phyloP scores from a whole-genome alignment of 2,329 filamentous ascomycete genomes.

The Ciborinia camelliae region DNA sequence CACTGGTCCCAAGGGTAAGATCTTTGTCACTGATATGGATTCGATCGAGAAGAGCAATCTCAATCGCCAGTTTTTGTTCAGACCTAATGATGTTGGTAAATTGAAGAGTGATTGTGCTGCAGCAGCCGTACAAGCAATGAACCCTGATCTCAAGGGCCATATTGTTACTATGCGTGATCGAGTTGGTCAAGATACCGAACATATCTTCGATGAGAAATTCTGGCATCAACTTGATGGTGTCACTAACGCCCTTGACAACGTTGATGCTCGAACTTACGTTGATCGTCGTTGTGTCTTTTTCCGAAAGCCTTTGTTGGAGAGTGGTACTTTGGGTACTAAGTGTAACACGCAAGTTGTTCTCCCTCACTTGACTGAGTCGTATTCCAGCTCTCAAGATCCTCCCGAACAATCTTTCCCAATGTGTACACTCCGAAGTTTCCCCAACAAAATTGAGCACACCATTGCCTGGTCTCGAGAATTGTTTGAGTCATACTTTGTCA shows the following conservation, averaged over 20 bases:
- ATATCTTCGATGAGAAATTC: constrained; percentile 91
- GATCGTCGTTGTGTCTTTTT: constrained; percentile 97
- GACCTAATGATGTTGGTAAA: constrained; percentile 86
- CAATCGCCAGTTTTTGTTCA: constrained; percentile 95
- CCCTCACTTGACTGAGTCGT: constrained; percentile 89
- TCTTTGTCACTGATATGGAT: constrained; percentile 95
- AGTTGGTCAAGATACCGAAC: constrained; percentile 86
- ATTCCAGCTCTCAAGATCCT: constrained; percentile 94
- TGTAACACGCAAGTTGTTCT: constrained; percentile 97
- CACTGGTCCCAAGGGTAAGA: constrained; percentile 81
- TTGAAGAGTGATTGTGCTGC: constrained; percentile 97
- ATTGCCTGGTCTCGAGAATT: constrained; percentile 97
- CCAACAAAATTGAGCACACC: constrained; percentile 97
- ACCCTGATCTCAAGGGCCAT: constrained; percentile 83
- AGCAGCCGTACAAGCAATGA: constrained; percentile 88
- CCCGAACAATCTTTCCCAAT: constrained; percentile 99
- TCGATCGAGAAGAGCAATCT: constrained; percentile 99
- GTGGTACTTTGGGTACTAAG: constrained; percentile 96
- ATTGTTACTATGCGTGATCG: constrained; percentile 84
- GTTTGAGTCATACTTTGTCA: constrained; percentile 92
- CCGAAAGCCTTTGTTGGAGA: constrained; percentile 93
- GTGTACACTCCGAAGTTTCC: constrained; percentile 96
- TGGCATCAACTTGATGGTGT: constrained; percentile 86
- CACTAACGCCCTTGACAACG: constrained; percentile 96
- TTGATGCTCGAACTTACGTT: constrained; percentile 94